Percentiles rank a stretch among this genome's conserved stretches.
Evolutionary conservation across 202 grass and related monocot species (phyloP).

Genomic region (Digitaria exilis): DNA sequence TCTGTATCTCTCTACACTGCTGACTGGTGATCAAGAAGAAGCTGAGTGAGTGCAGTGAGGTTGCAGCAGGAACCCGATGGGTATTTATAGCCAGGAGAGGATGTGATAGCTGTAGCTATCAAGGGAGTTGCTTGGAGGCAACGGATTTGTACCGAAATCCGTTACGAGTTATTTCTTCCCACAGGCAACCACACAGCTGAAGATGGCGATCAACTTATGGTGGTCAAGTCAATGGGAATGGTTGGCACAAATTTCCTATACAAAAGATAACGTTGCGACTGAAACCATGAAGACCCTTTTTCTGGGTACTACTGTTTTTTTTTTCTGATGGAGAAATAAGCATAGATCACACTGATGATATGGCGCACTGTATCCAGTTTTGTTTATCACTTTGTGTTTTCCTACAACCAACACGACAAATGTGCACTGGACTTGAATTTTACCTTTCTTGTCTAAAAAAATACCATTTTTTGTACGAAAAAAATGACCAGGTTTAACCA

Average conservation of each 20-base stretch:
- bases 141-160: slow-evolving; percentile 23
- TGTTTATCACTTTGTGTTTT: too few species aligned
- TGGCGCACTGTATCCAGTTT: too few species aligned
- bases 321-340: background rate
- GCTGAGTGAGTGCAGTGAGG: slow-evolving; percentile 5
- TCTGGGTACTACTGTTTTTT: background rate
- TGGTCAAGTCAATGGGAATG: too few species aligned
- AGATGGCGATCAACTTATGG: too few species aligned
- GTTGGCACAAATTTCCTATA: background rate
- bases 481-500: too few species aligned
- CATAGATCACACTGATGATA: too few species aligned
- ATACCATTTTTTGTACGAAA: too few species aligned
- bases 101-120: background rate
- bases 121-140: slow-evolving; percentile 35
- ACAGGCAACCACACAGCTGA: background rate
- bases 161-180: background rate
- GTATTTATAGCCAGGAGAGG: slow-evolving; percentile 23
- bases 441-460: background rate
- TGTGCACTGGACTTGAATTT: too few species aligned
- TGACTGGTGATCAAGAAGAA: background rate
- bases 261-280: background rate
- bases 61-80: background rate
- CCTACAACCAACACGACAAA: too few species aligned
- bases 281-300: background rate
- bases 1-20: background rate